Evolutionary conservation across 345 rosid species (phyloP).

Genomic region (Salix caprea): DNA sequence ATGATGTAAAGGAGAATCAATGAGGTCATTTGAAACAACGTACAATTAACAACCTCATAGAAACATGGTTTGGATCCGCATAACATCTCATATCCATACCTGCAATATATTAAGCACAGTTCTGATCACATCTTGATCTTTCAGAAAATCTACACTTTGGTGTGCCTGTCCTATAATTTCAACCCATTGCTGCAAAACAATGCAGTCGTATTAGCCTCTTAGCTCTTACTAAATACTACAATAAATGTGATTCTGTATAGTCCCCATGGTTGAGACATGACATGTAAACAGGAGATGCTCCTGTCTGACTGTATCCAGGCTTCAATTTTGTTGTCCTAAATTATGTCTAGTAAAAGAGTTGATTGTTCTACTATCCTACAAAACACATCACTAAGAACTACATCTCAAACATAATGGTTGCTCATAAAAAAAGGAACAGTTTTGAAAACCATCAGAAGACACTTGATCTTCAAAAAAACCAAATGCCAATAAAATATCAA

Average conservation of each 20-base stretch:
- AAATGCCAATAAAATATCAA: not conserved
- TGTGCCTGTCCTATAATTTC: slow-evolving; percentile 95
- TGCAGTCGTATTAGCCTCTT: slow-evolving; percentile 6
- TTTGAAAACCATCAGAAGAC: not conserved
- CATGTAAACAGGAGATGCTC: not conserved
- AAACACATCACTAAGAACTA: not conserved
- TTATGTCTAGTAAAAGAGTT: not conserved
- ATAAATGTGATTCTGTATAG: slow-evolving; percentile 57
- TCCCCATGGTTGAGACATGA: not conserved
- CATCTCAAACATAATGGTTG: not conserved
- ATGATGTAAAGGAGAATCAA: not conserved
- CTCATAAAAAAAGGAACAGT: not conserved
- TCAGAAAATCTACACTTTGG: slow-evolving; percentile 83
- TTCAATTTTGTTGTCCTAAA: not conserved
- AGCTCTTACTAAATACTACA: not conserved
- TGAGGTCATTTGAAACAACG: not conserved
- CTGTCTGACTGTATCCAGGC: not conserved
- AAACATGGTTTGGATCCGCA: not conserved
- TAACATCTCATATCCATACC: slow-evolving; percentile 30
- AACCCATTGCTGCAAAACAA: slow-evolving; percentile 81
- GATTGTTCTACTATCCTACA: not conserved
- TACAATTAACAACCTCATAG: not conserved
- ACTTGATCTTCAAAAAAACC: not conserved
- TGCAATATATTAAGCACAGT: slow-evolving; percentile 90
- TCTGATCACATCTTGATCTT: slow-evolving; percentile 86